phyloP scores from a whole-genome alignment of 495 filamentous ascomycete genomes.

The Amorphotheca resinae region DNA sequence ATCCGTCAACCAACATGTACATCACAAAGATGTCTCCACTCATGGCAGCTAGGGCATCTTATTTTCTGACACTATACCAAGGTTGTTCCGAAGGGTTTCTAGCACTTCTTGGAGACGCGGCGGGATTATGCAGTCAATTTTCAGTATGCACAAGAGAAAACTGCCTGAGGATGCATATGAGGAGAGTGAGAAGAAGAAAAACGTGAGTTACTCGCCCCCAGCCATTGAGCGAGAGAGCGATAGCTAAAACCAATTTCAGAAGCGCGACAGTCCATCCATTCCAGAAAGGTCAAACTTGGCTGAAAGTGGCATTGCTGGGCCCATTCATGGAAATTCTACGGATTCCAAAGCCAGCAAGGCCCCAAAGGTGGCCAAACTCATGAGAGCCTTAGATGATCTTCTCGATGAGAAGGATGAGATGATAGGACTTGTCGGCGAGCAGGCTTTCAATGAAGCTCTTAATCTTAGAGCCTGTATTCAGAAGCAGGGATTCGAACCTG shows the following conservation, averaged over 20 bases:
- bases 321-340: no score
- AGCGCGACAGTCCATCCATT: no score
- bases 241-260: no score
- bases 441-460: constrained; percentile 4
- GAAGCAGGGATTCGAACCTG: not conserved
- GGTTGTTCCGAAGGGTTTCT: not conserved
- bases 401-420: constrained; percentile 13
- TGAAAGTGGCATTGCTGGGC: no score
- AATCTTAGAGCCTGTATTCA: constrained; percentile 6
- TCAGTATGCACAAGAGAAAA: constrained; percentile 14
- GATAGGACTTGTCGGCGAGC: constrained; percentile 6
- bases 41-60: not conserved
- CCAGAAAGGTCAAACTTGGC: no score
- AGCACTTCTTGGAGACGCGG: not conserved
- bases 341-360: no score
- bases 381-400: constrained; percentile 10
- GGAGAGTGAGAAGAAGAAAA: not conserved
- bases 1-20: not conserved
- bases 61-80: not conserved
- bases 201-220: no score
- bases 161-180: not conserved
- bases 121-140: not conserved
- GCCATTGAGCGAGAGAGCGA: no score
- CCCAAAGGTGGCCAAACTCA: constrained; percentile 14
- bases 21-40: not conserved